phyloP scores from a whole-genome alignment of 2,329 filamentous ascomycete species.

The Aspergillus awamori region DNA sequence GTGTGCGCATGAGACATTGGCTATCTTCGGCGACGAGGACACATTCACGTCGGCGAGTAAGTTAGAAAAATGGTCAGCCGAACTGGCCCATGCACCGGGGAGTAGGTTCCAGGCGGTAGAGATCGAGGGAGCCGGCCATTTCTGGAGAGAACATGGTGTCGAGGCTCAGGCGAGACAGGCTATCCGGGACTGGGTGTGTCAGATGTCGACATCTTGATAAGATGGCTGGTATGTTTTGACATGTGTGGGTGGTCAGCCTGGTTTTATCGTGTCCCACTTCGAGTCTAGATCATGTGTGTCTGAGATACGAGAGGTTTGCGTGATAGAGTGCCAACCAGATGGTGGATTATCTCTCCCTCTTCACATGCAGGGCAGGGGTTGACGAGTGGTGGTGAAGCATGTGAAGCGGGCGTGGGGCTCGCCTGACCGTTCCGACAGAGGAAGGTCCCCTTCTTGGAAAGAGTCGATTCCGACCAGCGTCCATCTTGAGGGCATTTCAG shows the following conservation, averaged over 20 bases:
- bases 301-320: not conserved
- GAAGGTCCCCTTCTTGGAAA: not conserved
- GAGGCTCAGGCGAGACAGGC: constrained; percentile 43
- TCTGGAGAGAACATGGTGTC: constrained; percentile 62
- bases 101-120: constrained; percentile 55
- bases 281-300: not conserved
- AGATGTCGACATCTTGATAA: constrained; percentile 16
- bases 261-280: not conserved
- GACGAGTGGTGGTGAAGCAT: not conserved
- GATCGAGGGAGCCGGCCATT: constrained; percentile 61
- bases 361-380: constrained; percentile 4
- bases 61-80: constrained; percentile 66
- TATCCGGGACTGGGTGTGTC: constrained; percentile 46
- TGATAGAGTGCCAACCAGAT: constrained; percentile 2
- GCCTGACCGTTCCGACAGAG: constrained; percentile 3
- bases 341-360: not conserved
- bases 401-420: constrained; percentile 2
- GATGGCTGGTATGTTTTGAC: not conserved
- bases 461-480: not conserved
- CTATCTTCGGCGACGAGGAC: constrained; percentile 75
- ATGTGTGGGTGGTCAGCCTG: not conserved
- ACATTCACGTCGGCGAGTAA: constrained; percentile 69
- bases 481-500: too few relatives aligned
- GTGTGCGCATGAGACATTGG: constrained; percentile 61
- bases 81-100: constrained; percentile 48